Percentiles rank a stretch among this genome's conserved stretches.
Evolutionary conservation across 169 alveolate species (phyloP).

Genomic region (Besnoitia besnoiti): DNA sequence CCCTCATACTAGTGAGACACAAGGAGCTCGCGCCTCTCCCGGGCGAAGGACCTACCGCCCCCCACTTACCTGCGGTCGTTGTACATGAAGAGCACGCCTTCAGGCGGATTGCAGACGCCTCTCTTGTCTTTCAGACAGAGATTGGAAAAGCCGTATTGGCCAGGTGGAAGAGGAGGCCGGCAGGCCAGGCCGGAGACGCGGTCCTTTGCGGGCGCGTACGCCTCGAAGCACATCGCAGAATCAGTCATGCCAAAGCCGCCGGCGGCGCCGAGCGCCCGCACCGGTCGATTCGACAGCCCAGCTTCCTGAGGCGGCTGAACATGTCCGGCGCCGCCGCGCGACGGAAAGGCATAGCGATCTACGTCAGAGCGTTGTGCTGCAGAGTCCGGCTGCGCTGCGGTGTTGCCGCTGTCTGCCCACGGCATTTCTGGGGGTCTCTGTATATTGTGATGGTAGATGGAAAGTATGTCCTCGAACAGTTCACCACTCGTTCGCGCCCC

Average conservation of each 20-base stretch:
- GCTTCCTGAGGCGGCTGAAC: not conserved
- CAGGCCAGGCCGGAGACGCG: constrained; percentile 67
- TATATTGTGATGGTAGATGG: no score
- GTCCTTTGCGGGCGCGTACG: constrained; percentile 44
- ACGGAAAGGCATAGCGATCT: no score
- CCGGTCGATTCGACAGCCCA: constrained; percentile 20
- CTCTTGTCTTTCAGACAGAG: constrained; percentile 55
- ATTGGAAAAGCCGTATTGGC: constrained; percentile 56
- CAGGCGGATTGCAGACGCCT: constrained; percentile 67
- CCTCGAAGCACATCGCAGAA: not conserved
- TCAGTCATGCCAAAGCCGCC: not conserved
- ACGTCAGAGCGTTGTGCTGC: no score
- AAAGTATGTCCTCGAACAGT: no score
- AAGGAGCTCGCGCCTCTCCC: no score
- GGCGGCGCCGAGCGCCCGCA: constrained; percentile 38
- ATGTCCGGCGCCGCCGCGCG: no score
- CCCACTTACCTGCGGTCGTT: constrained; percentile 56
- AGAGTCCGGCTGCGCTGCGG: no score
- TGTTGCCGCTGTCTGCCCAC: no score
- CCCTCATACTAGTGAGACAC: no score
- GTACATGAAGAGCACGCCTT: constrained; percentile 65
- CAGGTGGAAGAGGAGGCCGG: constrained; percentile 57
- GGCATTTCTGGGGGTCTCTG: no score
- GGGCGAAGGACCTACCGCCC: no score
- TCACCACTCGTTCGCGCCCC: no score